phyloP scores from a whole-genome alignment of 2,329 filamentous ascomycete genomes.

The Penicillium glabrum region DNA sequence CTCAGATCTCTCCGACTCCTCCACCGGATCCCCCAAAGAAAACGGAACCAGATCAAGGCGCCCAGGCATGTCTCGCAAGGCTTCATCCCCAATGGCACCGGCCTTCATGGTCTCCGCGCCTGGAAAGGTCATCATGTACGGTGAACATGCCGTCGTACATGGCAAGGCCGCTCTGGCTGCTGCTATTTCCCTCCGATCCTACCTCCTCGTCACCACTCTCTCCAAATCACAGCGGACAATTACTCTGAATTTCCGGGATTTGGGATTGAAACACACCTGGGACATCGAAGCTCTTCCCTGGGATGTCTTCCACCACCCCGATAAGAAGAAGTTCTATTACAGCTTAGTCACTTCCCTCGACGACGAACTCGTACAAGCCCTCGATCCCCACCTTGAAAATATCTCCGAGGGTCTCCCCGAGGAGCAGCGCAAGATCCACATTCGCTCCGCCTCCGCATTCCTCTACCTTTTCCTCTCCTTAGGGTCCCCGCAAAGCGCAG shows the following conservation, averaged over 20 bases:
- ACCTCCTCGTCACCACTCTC: constrained; percentile 90
- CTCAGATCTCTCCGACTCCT: constrained; percentile 17
- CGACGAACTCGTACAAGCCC: constrained; percentile 72
- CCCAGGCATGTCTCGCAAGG: constrained; percentile 32
- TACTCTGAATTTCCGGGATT: constrained; percentile 85
- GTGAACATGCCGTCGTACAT: constrained; percentile 96
- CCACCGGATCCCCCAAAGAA: constrained; percentile 21
- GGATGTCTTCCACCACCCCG: constrained; percentile 73
- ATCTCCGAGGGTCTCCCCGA: constrained; percentile 69
- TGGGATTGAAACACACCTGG: constrained; percentile 88
- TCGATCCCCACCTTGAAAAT: constrained; percentile 73
- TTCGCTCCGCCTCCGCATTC: constrained; percentile 78
- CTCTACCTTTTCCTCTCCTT: constrained; percentile 91
- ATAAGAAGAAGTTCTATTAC: constrained; percentile 94
- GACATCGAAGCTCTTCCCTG: constrained; percentile 90
- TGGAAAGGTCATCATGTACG: constrained; percentile 97
- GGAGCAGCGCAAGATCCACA: constrained; percentile 78
- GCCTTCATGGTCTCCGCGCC: constrained; percentile 98
- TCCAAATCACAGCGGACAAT: constrained; percentile 90
- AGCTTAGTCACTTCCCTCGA: constrained; percentile 83
- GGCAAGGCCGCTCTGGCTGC: constrained; percentile 96
- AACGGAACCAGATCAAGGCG: constrained; percentile 10
- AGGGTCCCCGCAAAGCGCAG: constrained; percentile 73
- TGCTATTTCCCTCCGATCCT: constrained; percentile 90
- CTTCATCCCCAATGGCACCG: constrained; percentile 67